Percentiles rank a stretch among this genome's conserved stretches.
phyloP scores from a whole-genome alignment of 2,329 filamentous ascomycete genomes.

The Ceratocystis eucalypticola region DNA sequence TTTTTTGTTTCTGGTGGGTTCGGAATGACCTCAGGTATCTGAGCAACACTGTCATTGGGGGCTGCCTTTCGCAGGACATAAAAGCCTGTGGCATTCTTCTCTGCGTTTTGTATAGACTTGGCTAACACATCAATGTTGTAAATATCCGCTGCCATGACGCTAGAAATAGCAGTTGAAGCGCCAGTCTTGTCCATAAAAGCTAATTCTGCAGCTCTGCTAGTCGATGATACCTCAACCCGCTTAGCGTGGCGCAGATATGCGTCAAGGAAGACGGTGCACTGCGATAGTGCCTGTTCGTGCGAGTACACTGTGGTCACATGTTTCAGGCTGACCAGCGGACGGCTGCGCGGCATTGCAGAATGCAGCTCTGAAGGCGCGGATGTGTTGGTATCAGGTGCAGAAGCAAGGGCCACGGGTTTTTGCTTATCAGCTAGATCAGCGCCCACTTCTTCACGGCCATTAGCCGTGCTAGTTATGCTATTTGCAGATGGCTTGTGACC shows the following conservation, averaged over 20 bases:
- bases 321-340: conserved; percentile 38
- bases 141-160: conserved; percentile 54
- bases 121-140: conserved; percentile 58
- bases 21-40: conserved; percentile 16
- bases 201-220: conserved; percentile 70
- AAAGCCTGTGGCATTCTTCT: conserved; percentile 69
- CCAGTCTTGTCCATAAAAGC: conserved; percentile 47
- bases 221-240: conserved; percentile 70
- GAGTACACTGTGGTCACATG: conserved; percentile 70
- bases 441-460: neutral
- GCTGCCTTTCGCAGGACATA: conserved; percentile 44
- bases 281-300: conserved; percentile 90
- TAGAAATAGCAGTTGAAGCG: conserved; percentile 63
- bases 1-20: neutral
- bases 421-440: neutral
- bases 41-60: conserved; percentile 15
- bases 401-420: conserved; percentile 20
- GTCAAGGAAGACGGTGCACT: conserved; percentile 66
- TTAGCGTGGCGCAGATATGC: conserved; percentile 60
- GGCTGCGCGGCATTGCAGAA: conserved; percentile 33
- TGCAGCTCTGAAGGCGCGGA: conserved; percentile 36
- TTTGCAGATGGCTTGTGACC: conserved; percentile 32
- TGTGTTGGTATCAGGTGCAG: conserved; percentile 35
- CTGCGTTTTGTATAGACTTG: conserved; percentile 54
- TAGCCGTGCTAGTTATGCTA: neutral